Percentiles rank a stretch among this genome's conserved stretches.
Conservation (phyloP, 768 basidiomycete species). For the Tulasnella sp. region DNA sequence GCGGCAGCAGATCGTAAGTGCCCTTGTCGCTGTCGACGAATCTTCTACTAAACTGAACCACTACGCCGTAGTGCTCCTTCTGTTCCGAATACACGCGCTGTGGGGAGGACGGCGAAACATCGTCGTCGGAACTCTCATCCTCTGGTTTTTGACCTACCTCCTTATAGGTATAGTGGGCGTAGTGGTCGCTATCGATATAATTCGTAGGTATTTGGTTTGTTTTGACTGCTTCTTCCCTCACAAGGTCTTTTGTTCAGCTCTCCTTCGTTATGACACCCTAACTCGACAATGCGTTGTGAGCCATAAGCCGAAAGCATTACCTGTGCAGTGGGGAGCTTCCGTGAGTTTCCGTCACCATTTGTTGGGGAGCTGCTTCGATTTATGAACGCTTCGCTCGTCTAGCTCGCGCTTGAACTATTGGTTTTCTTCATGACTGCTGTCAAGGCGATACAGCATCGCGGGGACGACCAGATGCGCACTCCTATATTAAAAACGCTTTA, state of each 20-base stretch:
- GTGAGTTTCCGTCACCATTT: neutral
- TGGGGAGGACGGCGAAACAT: neutral
- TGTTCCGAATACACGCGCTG: neutral
- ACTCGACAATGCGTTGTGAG: neutral
- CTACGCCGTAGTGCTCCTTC: neutral
- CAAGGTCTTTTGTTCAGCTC: neutral
- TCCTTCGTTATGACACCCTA: neutral
- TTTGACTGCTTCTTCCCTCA: neutral
- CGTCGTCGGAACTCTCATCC: neutral
- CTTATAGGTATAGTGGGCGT: neutral
- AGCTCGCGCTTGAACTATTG: neutral
- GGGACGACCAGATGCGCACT: neutral
- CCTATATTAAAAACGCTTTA: conserved; percentile 1
- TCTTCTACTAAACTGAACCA: neutral
- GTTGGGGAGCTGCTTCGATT: too few relatives aligned
- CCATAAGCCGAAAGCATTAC: neutral
- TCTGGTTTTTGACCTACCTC: neutral
- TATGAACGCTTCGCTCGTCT: neutral
- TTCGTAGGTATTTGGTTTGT: neutral
- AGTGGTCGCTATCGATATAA: neutral
- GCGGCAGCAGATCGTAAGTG: neutral
- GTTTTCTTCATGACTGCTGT: conserved; percentile 6
- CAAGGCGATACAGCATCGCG: conserved; percentile 8
- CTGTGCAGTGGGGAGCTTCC: neutral
- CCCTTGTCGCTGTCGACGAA: neutral